Percentiles rank a stretch among this genome's conserved stretches.
Evolutionary conservation across 2,329 filamentous ascomycete genomes (phyloP).

Genomic region (Colletotrichum destructivum): DNA sequence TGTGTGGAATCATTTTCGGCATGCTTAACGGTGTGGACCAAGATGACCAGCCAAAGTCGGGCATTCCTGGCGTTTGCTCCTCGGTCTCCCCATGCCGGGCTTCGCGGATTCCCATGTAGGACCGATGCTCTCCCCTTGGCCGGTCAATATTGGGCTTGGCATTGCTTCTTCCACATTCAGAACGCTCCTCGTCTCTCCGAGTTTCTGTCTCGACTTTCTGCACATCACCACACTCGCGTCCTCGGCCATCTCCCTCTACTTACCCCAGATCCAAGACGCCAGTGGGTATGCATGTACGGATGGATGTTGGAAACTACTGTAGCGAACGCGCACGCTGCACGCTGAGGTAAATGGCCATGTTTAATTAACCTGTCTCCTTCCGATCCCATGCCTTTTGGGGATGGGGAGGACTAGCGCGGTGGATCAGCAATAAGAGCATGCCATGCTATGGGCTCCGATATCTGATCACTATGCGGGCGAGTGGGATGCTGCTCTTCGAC

Average conservation of each 20-base stretch:
- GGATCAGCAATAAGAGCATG: slow-evolving; percentile 16
- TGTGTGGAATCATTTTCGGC: slow-evolving; percentile 1
- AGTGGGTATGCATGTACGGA: not conserved
- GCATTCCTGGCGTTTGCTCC: slow-evolving; percentile 22
- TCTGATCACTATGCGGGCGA: slow-evolving; percentile 14
- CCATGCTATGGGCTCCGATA: slow-evolving; percentile 13
- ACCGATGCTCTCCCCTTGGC: slow-evolving; percentile 5
- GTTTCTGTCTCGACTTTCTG: not conserved
- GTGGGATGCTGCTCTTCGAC: slow-evolving; percentile 14
- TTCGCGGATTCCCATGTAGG: not conserved
- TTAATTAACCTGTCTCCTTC: slow-evolving; percentile 1
- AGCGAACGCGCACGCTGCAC: not conserved
- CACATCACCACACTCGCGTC: not conserved
- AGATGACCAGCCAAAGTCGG: not conserved
- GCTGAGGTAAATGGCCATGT: slow-evolving; percentile 7
- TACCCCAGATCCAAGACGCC: slow-evolving; percentile 18
- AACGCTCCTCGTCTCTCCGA: slow-evolving; percentile 14
- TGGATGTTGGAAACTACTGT: not conserved
- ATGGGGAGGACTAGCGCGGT: not conserved
- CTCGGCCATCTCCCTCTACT: not conserved
- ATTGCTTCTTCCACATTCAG: slow-evolving; percentile 17
- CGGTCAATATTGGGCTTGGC: slow-evolving; percentile 19
- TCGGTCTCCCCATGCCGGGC: not conserved
- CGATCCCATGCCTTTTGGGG: not conserved
- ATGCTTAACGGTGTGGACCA: slow-evolving; percentile 23